phyloP scores from a whole-genome alignment of 345 rosid genomes.

The Linum usitatissimum region DNA sequence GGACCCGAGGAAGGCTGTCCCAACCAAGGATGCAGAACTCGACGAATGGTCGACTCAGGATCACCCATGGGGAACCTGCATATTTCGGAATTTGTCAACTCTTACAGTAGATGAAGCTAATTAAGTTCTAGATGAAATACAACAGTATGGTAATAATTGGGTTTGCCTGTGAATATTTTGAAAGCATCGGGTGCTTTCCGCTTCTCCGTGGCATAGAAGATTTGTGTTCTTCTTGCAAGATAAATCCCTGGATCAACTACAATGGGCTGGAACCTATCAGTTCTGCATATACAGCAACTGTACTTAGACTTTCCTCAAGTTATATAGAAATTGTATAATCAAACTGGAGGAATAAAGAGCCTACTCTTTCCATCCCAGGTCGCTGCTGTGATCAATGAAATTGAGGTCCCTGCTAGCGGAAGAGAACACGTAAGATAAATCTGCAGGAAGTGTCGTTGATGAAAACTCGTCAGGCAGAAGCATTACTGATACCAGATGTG shows the following conservation, averaged over 20 bases:
- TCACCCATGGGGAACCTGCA: slow-evolving; percentile 90
- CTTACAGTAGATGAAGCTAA: not conserved
- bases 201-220: slow-evolving; percentile 76
- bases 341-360: slow-evolving; percentile 19
- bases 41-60: slow-evolving; percentile 70
- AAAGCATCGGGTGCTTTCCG: slow-evolving; percentile 73
- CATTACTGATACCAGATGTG: not conserved
- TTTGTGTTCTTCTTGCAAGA: slow-evolving; percentile 77
- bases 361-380: slow-evolving; percentile 99
- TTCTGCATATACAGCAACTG: slow-evolving; percentile 33
- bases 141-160: slow-evolving; percentile 11
- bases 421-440: slow-evolving; percentile 73
- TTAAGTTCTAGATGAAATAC: not conserved
- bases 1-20: slow-evolving; percentile 83
- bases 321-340: not conserved
- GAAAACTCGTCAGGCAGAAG: not conserved
- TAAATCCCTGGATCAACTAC: slow-evolving; percentile 87
- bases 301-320: slow-evolving; percentile 9
- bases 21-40: slow-evolving; percentile 91
- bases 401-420: slow-evolving; percentile 66
- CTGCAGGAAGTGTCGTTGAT: slow-evolving; percentile 31
- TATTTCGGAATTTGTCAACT: not conserved
- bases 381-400: slow-evolving; percentile 90
- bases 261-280: slow-evolving; percentile 74
- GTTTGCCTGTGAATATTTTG: slow-evolving; percentile 80